Conservation (phyloP, 2,329 filamentous ascomycete species). For the Didymella keratinophila region DNA sequence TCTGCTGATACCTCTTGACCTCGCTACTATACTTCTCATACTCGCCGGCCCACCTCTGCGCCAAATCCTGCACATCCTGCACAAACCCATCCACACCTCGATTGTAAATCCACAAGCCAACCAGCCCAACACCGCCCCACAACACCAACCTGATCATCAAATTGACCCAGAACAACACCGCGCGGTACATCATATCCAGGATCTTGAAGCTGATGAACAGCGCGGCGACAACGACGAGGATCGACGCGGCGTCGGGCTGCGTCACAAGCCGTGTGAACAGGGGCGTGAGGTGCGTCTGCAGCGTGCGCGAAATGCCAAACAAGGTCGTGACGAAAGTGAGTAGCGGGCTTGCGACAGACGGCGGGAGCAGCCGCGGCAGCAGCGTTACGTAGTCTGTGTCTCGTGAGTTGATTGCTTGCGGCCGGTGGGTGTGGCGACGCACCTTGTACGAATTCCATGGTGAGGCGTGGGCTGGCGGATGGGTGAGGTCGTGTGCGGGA, state of each 20-base stretch:
- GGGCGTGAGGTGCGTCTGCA: conserved; percentile 41
- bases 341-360: conserved; percentile 42
- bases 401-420: conserved; percentile 19
- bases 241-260: conserved; percentile 58
- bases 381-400: conserved; percentile 44
- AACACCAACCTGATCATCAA: conserved; percentile 69
- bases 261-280: conserved; percentile 39
- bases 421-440: conserved; percentile 11
- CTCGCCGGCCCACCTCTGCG: conserved; percentile 49
- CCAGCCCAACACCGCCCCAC: conserved; percentile 66
- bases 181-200: conserved; percentile 72
- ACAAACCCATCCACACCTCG: conserved; percentile 71
- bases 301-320: conserved; percentile 39
- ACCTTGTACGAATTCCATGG: conserved; percentile 45
- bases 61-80: conserved; percentile 60
- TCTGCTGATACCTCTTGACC: conserved; percentile 35
- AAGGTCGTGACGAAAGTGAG: conserved; percentile 39
- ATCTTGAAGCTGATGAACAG: conserved; percentile 71
- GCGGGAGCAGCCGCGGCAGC: conserved; percentile 43
- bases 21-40: conserved; percentile 48
- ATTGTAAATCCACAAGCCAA: conserved; percentile 65
- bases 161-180: conserved; percentile 80
- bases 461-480: conserved; percentile 24
- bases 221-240: conserved; percentile 65
- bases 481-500: conserved; percentile 16